Conservation (phyloP, 306 rosid species). For the Vicia faba region DNA sequence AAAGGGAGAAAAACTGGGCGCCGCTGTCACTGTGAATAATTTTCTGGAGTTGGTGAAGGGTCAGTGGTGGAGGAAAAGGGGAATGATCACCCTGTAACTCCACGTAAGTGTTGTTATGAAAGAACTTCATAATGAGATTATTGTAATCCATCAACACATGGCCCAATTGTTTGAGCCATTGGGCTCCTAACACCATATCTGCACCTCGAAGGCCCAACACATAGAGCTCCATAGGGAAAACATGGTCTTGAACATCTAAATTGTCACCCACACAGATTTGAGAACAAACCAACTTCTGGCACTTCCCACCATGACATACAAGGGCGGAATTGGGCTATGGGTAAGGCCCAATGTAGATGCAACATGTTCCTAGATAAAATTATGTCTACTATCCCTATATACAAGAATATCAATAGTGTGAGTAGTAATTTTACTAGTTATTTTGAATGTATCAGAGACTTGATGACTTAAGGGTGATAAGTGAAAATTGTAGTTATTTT, state of each 20-base stretch:
- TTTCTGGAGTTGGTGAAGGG: no score
- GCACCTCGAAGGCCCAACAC: not conserved
- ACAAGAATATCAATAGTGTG: not conserved
- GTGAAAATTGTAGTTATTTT: no score
- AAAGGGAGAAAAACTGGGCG: no score
- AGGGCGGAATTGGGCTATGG: not conserved
- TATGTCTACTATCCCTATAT: not conserved
- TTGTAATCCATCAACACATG: not conserved
- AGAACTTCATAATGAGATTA: no score
- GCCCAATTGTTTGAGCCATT: not conserved
- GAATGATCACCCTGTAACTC: not conserved
- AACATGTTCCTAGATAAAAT: not conserved
- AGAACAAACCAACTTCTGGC: not conserved
- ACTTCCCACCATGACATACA: not conserved
- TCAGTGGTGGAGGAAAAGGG: no score
- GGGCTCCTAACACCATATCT: not conserved
- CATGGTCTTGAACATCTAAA: not conserved
- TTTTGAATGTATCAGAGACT: not conserved
- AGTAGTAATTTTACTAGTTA: not conserved
- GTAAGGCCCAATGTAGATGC: not conserved
- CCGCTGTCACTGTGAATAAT: no score
- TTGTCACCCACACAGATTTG: no score
- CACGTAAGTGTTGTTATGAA: not conserved
- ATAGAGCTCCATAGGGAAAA: not conserved
- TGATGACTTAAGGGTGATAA: rapidly evolving